A percentile compares a stretch with the other conserved stretches of the same genome.
Evolutionary conservation across 176 grass and related monocot genomes (phyloP).

Genomic region (Bothriochloa decipiens): DNA sequence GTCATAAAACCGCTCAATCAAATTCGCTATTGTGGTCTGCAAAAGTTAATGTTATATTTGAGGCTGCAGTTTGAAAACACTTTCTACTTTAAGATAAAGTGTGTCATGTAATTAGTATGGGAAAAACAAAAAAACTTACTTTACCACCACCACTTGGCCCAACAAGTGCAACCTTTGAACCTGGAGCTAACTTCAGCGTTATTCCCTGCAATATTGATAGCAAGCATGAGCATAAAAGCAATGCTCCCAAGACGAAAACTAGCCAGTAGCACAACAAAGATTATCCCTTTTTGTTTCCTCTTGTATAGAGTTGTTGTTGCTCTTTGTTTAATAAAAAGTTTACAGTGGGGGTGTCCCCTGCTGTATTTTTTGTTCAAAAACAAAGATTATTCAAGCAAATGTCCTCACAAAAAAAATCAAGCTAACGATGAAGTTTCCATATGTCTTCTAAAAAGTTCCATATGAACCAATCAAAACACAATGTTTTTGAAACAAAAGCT

Average conservation of each 20-base stretch:
- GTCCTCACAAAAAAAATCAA: not conserved
- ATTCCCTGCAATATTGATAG: constrained; percentile 72
- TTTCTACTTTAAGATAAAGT: constrained; percentile 27
- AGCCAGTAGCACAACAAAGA: not conserved
- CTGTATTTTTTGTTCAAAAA: no score
- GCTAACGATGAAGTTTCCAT: not conserved
- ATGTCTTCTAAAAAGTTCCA: no score
- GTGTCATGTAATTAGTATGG: constrained; percentile 52
- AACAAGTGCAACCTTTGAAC: constrained; percentile 95
- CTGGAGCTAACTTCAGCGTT: constrained; percentile 85
- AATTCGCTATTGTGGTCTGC: constrained; percentile 99
- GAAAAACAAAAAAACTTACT: constrained; percentile 47
- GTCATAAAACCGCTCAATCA: constrained; percentile 98
- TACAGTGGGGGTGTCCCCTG: no score
- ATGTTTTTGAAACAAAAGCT: not conserved
- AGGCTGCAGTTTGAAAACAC: not conserved
- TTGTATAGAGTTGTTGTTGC: no score
- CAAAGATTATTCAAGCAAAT: not conserved
- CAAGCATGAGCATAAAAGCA: constrained; percentile 1
- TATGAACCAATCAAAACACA: not conserved
- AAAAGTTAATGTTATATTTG: constrained; percentile 20
- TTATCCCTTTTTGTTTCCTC: no score
- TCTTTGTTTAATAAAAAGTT: no score
- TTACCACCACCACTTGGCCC: constrained; percentile 98
- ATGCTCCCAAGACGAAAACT: constrained; percentile 8